Evolutionary conservation across 371 early-diverging fungal species (phyloP).

Genomic region (Mortierella sp.): DNA sequence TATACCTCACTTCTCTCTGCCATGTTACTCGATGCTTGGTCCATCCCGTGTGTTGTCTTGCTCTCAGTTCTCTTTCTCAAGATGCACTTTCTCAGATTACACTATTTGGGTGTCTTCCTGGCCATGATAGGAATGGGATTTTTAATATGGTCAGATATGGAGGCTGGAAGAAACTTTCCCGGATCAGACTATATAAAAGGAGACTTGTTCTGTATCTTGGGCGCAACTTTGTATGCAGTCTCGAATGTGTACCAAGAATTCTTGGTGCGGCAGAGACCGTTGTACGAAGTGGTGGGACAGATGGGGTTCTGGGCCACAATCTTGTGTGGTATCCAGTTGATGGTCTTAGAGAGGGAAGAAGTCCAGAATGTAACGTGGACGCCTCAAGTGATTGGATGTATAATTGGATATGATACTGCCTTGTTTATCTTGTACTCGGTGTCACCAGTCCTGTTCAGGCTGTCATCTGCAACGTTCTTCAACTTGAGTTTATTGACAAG

Average conservation of each 20-base stretch:
- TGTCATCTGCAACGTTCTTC: slow-evolving; percentile 80
- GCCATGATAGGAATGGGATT: slow-evolving; percentile 76
- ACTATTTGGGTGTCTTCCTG: slow-evolving; percentile 74
- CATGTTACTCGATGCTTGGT: slow-evolving; percentile 83
- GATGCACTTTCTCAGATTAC: slow-evolving; percentile 72
- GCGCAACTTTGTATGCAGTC: slow-evolving; percentile 79
- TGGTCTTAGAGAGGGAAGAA: slow-evolving; percentile 71
- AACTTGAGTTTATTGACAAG: slow-evolving; percentile 83
- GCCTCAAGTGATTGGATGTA: slow-evolving; percentile 64
- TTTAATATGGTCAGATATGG: slow-evolving; percentile 73
- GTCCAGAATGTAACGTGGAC: slow-evolving; percentile 59
- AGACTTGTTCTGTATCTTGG: slow-evolving; percentile 76
- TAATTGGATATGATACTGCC: slow-evolving; percentile 71
- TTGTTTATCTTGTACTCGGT: slow-evolving; percentile 78
- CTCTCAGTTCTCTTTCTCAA: slow-evolving; percentile 72
- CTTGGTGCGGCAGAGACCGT: slow-evolving; percentile 73
- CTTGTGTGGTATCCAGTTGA: slow-evolving; percentile 78
- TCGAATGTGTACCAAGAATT: slow-evolving; percentile 80
- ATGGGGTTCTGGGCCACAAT: slow-evolving; percentile 79
- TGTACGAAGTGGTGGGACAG: slow-evolving; percentile 80
- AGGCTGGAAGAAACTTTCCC: slow-evolving; percentile 46
- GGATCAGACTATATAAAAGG: slow-evolving; percentile 72
- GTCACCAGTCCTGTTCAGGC: slow-evolving; percentile 76
- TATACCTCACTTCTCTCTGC: slow-evolving; percentile 80
- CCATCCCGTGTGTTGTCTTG: slow-evolving; percentile 77